phyloP scores from a whole-genome alignment of 805 yeast genomes.

The Hanseniaspora thailandica region DNA sequence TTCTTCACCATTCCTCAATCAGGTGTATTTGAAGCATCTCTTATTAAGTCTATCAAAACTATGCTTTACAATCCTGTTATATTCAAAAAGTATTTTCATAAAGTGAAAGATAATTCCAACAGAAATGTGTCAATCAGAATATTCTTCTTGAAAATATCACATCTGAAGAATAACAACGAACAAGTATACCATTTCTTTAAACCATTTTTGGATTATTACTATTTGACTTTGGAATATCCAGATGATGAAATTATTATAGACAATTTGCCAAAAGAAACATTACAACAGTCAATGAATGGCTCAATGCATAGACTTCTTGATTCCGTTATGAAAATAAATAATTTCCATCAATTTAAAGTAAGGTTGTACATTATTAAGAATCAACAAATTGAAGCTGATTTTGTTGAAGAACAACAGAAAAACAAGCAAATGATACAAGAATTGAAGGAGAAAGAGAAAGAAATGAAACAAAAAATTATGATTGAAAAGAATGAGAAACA shows the following conservation, averaged over 20 bases:
- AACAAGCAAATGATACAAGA: neutral
- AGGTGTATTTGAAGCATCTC: conserved; percentile 11
- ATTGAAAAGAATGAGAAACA: conserved; percentile 22
- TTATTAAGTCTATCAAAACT: conserved; percentile 6
- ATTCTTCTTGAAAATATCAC: conserved; percentile 3
- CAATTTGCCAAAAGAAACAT: conserved; percentile 1
- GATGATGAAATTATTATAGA: conserved; percentile 1
- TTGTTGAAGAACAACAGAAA: conserved; percentile 29
- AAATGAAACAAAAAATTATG: conserved; percentile 18
- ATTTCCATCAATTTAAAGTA: conserved; percentile 66
- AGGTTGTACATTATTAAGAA: conserved; percentile 77
- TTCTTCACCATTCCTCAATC: neutral
- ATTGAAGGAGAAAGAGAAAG: neutral
- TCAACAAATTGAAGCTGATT: conserved; percentile 34
- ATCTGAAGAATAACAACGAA: neutral
- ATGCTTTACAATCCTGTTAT: conserved; percentile 5
- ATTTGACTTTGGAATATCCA: neutral
- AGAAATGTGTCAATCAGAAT: conserved; percentile 6
- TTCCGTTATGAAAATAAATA: conserved; percentile 1
- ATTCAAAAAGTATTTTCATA: conserved; percentile 12
- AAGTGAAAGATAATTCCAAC: conserved; percentile 9
- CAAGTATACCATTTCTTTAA: neutral
- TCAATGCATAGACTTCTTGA: conserved; percentile 13
- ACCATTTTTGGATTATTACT: neutral
- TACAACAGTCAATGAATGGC: conserved; percentile 14